Percentiles rank a stretch among this genome's conserved stretches.
These are phyloP conservation scores for Penicillium cosmopolitanum DNA, from an alignment of 495 filamentous ascomycete species.

Conservation along the genomic window DNA sequence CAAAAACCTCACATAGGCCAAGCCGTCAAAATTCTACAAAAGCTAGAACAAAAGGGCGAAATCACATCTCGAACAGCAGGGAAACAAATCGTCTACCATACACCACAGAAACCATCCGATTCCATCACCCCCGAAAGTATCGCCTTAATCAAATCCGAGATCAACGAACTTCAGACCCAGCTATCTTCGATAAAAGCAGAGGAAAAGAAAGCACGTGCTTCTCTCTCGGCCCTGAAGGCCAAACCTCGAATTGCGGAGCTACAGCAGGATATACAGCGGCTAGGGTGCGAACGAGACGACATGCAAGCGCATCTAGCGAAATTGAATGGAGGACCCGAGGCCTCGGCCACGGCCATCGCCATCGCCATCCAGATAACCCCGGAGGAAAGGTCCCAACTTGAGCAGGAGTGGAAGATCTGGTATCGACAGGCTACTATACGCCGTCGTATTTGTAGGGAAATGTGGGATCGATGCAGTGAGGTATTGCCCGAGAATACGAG, in stretches of 20 bases:
- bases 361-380: conserved; percentile 32
- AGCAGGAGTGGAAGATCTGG: conserved; percentile 58
- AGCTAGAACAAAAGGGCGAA: conserved; percentile 62
- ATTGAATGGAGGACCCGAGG: conserved; percentile 30
- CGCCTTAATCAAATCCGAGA: conserved; percentile 51
- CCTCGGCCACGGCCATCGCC: conserved; percentile 28
- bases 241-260: conserved; percentile 59
- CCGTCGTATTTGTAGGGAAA: conserved; percentile 53
- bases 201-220: conserved; percentile 55
- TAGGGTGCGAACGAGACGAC: conserved; percentile 51
- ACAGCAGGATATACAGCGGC: conserved; percentile 41
- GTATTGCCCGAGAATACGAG: conserved; percentile 50
- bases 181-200: conserved; percentile 50
- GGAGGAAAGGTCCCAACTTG: conserved; percentile 51
- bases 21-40: conserved; percentile 64
- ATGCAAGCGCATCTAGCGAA: conserved; percentile 43
- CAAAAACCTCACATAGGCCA: conserved; percentile 21
- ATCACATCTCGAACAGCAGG: conserved; percentile 63
- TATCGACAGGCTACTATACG: conserved; percentile 45
- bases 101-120: conserved; percentile 52
- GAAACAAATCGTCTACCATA: conserved; percentile 68
- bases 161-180: conserved; percentile 51
- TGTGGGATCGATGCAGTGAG: conserved; percentile 55
- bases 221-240: conserved; percentile 50
- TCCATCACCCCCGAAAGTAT: conserved; percentile 48